Conservation (phyloP, 495 filamentous ascomycete genomes). For the Evernia prunastri region DNA sequence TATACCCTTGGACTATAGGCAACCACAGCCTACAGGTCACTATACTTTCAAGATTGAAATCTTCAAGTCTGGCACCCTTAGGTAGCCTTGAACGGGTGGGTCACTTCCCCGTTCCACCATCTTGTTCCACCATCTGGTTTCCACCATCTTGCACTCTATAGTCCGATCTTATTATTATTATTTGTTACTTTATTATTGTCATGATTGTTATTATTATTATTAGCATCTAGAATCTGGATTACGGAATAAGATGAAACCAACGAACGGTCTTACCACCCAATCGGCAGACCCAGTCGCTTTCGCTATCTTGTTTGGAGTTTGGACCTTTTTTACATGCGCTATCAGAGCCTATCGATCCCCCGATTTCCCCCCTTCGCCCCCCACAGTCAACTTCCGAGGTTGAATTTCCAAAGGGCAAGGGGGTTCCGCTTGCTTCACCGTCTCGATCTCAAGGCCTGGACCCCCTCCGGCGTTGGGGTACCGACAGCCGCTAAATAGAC, state of each 20-base stretch:
- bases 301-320: no score
- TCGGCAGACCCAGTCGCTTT: neutral
- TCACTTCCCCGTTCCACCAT: slow-evolving; percentile 2
- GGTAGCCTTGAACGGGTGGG: neutral
- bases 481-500: slow-evolving; percentile 1
- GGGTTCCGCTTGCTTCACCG: neutral
- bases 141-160: slow-evolving; percentile 5
- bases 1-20: no score
- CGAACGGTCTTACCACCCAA: slow-evolving; percentile 6
- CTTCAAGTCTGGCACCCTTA: no score
- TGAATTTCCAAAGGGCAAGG: neutral
- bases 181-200: no score
- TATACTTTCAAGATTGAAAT: no score
- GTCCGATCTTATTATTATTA: neutral
- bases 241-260: neutral
- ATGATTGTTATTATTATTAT: no score
- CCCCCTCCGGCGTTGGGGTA: neutral
- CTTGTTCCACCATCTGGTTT: slow-evolving; percentile 3
- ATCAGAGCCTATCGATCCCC: no score
- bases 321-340: neutral
- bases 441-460: neutral
- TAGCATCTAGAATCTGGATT: no score
- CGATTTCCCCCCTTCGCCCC: no score
- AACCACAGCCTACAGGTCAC: no score
- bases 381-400: neutral